Evolutionary conservation across 225 moss, liverwort and hornwort species (phyloP).

Genomic region (Rhytidiadelphus loreus): DNA sequence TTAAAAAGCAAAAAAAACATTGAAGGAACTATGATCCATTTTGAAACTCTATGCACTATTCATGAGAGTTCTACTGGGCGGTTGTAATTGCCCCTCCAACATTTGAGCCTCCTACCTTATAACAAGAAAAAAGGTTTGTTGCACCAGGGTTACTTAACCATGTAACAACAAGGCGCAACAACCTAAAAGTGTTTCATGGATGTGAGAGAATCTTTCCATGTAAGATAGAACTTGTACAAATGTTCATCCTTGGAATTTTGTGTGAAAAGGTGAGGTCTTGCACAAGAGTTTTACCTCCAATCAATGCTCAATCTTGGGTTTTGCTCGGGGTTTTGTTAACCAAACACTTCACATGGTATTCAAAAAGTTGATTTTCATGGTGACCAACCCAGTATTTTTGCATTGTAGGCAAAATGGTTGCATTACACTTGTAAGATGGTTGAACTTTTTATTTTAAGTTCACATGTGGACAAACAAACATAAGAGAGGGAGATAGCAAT

Average conservation of each 20-base stretch:
- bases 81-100: too few species aligned
- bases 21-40: too few species aligned
- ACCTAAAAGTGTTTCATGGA: rapidly evolving
- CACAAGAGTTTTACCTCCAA: neutral
- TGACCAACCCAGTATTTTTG: rapidly evolving
- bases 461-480: neutral
- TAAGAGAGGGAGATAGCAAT: neutral
- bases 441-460: neutral
- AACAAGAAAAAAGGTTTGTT: neutral
- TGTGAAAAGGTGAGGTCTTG: neutral
- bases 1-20: too few species aligned
- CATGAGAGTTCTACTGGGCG: too few species aligned
- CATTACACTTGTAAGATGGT: neutral
- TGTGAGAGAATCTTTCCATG: neutral
- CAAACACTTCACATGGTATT: rapidly evolving
- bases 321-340: too few species aligned
- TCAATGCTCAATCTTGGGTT: neutral
- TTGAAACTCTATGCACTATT: too few species aligned
- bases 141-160: rapidly evolving
- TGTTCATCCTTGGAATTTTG: neutral
- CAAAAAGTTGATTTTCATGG: too few species aligned
- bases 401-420: neutral
- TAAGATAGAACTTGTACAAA: neutral
- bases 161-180: rapidly evolving
- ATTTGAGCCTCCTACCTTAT: too few species aligned